Evolutionary conservation across 2,329 filamentous ascomycete genomes (phyloP), one percentile per base, ranked within the genome.

Genomic region (Aspergillus arachidicola): DNA sequence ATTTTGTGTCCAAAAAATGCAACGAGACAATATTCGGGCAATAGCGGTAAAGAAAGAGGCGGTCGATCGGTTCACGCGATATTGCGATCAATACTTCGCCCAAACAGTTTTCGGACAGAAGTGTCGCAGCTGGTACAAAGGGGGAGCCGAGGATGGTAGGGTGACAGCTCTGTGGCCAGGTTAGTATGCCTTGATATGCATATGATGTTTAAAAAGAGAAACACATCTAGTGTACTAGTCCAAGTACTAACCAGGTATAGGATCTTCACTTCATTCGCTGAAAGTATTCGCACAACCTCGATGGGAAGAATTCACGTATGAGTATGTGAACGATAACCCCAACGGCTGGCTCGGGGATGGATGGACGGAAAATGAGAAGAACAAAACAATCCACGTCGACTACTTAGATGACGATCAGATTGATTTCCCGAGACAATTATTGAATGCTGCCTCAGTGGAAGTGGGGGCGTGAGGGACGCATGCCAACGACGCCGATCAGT

Each of bases 111-210:
- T 74, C 61, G 65, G 67, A n/a, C 61, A 70, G 51, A 72, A 75
- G 26, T 79, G 77, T 62, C 71, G 73, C 16, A 78, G 76, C 58
- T 79, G 78, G 78, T 78, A 78, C 55, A 79, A 78, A 61, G 73
- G 73, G 28, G 75, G 76, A 2, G 71, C 68, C 0, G 66, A 74
- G 43, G 68, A 73, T 41, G 74, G 74, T 30, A 68, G 72, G 23
- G 64, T 79, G 34, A 71, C 70, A 12, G 75, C 71, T 28, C 59
- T 79, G 9, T 79, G 76, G 75, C 76, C 76, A 51, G 77, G 76
- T 72, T 67, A 58, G 67, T 66, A 11, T 28, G 14, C 23, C 16
- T 19, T 28, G 26, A 3, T 10, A 50, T 30, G 5, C 23, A 30
- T 19, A 28, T 28, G 2, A 48, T 23, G 10, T 23, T 48, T 26